Evolutionary conservation across 805 yeast genomes (phyloP), one percentile per base, ranked within the genome.

Genomic region (Pichia kluyveri): DNA sequence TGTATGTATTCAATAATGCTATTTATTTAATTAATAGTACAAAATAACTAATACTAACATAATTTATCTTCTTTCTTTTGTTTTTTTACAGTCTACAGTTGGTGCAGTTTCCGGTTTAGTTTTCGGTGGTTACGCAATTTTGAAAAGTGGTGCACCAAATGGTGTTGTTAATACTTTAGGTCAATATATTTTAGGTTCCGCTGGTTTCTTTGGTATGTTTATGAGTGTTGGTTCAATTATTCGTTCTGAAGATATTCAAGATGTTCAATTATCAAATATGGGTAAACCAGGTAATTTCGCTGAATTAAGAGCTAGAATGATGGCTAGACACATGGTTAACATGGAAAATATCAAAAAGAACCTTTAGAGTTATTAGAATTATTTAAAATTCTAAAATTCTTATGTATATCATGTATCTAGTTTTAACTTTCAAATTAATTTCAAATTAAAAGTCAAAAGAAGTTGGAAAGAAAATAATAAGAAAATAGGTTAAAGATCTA

Each of bases 91-190:
- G 76, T 70, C 81, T 49, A 78, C 88, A 36, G 90, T 83, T 36
- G 99, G 99, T 55, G 93, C 89, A 10, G 93, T 95, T 60, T 88
- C 91, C 38, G 99, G 99, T 53, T 83, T 91, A 43, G 71, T 95
- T 55, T 93, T 91, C 66, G 99, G 98, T 45, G 96, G 96, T 26
- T 81, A 86, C 61, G 83, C 96, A 50, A 84, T 95, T 56, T 66
- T 88, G 55, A 90, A 89, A 48, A 82, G 85, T 56, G 99, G 99
- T 18, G 93, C 99, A n/a, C 99, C 99, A 43, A 86, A 87, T 61
- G 99, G 99, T 48, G 87, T 87, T 49, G 86, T 93, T 82, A 83
- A 96, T 70, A 91, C 97, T 1, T 71, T 93, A 61, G 98, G 99
- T 48, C 96, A 91, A 69, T 93, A 90, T 69, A 90, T 93, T 68